These are phyloP conservation scores for Phaeomoniella chlamydospora DNA, from an alignment of 2,329 filamentous ascomycete genomes.

Conservation along the genomic window DNA sequence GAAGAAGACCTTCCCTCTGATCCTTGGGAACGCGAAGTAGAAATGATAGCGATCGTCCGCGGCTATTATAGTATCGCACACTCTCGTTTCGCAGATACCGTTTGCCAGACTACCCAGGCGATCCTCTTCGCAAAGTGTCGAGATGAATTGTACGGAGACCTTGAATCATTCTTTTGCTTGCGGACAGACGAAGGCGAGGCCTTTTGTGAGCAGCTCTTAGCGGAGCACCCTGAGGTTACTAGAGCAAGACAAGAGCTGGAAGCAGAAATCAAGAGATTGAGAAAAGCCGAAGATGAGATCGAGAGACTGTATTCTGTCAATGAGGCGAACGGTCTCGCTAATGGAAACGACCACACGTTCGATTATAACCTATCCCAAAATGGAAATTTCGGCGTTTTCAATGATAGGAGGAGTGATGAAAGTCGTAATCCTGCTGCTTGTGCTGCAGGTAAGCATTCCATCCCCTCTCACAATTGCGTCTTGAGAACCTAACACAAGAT, in stretches of 20 bases:
- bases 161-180: background rate
- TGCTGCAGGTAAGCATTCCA: too few relatives aligned
- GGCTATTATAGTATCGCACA: conserved; percentile 24
- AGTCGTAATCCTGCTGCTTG: too few relatives aligned
- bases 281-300: background rate
- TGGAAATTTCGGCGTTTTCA: too few relatives aligned
- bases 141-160: conserved; percentile 12
- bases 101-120: conserved; percentile 20
- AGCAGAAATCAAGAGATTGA: background rate
- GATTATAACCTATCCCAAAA: too few relatives aligned
- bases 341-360: too few relatives aligned
- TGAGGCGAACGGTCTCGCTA: too few relatives aligned
- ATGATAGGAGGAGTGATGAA: too few relatives aligned
- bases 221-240: background rate
- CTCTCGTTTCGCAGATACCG: conserved; percentile 20
- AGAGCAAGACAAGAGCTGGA: background rate
- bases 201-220: background rate
- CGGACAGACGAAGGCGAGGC: background rate
- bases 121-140: conserved; percentile 21
- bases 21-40: conserved; percentile 19
- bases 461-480: too few relatives aligned
- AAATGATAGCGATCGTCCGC: conserved; percentile 22
- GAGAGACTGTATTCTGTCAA: background rate
- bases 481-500: too few relatives aligned
- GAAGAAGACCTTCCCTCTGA: conserved; percentile 17